Evolutionary conservation across 1,284 basidiomycete species (phyloP).

Genomic region (Pisolithus thermaeus): DNA sequence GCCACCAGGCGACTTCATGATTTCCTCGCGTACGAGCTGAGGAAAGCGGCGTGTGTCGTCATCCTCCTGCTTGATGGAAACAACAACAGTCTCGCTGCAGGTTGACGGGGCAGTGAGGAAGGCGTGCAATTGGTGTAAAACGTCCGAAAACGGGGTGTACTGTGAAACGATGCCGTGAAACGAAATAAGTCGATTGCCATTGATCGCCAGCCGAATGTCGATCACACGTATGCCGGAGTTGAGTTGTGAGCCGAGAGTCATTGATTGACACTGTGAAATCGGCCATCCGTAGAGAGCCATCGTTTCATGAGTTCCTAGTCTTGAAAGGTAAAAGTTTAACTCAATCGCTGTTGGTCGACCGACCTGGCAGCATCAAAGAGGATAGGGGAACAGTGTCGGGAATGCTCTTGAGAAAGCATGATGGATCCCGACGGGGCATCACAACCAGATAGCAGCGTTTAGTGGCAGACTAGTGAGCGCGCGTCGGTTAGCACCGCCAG

Average conservation of each 20-base stretch:
- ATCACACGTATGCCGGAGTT: constrained; percentile 69
- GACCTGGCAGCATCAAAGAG: constrained; percentile 69
- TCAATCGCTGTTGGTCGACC: constrained; percentile 23
- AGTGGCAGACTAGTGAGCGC: constrained; percentile 30
- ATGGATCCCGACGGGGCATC: constrained; percentile 49
- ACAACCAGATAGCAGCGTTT: constrained; percentile 45
- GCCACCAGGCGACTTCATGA: constrained; percentile 51
- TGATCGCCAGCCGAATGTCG: constrained; percentile 73
- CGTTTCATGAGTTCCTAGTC: constrained; percentile 66
- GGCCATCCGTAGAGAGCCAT: constrained; percentile 81
- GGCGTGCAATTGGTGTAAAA: constrained; percentile 51
- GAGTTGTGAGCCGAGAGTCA: constrained; percentile 54
- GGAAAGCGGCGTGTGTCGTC: constrained; percentile 53
- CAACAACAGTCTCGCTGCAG: constrained; percentile 66
- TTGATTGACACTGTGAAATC: constrained; percentile 69
- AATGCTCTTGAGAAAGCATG: constrained; percentile 60
- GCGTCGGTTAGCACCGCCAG: constrained; percentile 5
- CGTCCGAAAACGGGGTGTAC: constrained; percentile 57
- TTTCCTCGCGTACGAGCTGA: constrained; percentile 56
- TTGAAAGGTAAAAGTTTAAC: constrained; percentile 3
- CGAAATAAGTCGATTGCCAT: constrained; percentile 58
- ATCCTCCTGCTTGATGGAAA: constrained; percentile 86
- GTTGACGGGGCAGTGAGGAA: constrained; percentile 61
- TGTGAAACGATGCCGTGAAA: constrained; percentile 78
- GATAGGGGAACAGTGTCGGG: constrained; percentile 64